A percentile compares a stretch with the other conserved stretches of the same genome.
phyloP scores from a whole-genome alignment of 2,329 filamentous ascomycete genomes.

The Colletotrichum abscissum region DNA sequence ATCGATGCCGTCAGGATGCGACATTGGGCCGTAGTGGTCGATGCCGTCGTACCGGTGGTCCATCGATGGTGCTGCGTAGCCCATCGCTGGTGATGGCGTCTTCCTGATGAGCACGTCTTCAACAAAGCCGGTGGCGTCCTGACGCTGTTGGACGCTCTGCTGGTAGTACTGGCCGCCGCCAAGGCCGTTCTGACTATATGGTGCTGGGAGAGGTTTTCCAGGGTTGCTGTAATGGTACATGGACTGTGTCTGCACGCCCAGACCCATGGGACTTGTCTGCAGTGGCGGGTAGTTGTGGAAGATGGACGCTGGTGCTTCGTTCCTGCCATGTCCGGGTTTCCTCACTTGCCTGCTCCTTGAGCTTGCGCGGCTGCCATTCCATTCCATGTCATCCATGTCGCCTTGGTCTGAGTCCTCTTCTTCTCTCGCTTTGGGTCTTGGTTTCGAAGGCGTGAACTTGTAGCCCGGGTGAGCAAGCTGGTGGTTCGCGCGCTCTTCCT shows the following conservation, averaged over 20 bases:
- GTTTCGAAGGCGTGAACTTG: conserved; percentile 91
- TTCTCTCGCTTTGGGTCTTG: conserved; percentile 52
- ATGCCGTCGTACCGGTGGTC: conserved; percentile 34
- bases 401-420: conserved; percentile 53
- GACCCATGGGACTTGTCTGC: conserved; percentile 32
- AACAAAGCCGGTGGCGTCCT: conserved; percentile 39
- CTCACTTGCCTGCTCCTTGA: conserved; percentile 43
- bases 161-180: conserved; percentile 50
- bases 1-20: conserved; percentile 37
- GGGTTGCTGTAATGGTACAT: conserved; percentile 35
- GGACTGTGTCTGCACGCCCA: conserved; percentile 32
- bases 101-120: conserved; percentile 47
- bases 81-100: conserved; percentile 46
- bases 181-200: conserved; percentile 48
- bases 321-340: conserved; percentile 45
- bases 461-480: conserved; percentile 87
- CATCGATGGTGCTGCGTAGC: conserved; percentile 27
- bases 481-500: conserved; percentile 86
- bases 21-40: conserved; percentile 32
- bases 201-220: conserved; percentile 48
- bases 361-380: conserved; percentile 45
- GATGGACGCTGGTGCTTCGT: conserved; percentile 39
- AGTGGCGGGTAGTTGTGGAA: conserved; percentile 31
- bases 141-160: conserved; percentile 44
- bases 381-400: conserved; percentile 59